These are phyloP conservation scores for Stemphylium lycopersici DNA, from an alignment of 2,329 filamentous ascomycete genomes.

Conservation along the genomic window DNA sequence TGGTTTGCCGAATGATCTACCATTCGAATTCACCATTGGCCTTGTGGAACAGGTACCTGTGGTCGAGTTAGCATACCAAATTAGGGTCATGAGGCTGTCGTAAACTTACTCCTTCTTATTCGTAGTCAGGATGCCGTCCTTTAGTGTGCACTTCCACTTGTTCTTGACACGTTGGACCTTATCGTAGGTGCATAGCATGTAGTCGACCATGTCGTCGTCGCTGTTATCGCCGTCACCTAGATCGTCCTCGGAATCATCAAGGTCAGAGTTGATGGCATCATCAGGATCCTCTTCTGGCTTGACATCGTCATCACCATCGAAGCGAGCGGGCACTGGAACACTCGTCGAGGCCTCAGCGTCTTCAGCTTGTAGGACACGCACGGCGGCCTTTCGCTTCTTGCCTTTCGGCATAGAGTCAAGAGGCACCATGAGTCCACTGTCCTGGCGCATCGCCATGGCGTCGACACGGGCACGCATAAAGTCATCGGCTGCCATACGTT, in stretches of 20 bases:
- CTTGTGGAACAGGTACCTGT: conserved; percentile 92
- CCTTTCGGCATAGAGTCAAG: conserved; percentile 62
- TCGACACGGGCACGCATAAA: conserved; percentile 73
- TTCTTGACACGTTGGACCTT: conserved; percentile 99
- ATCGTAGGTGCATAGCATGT: conserved; percentile 99
- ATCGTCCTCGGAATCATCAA: conserved; percentile 92
- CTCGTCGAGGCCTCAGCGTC: conserved; percentile 43
- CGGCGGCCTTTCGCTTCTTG: conserved; percentile 50
- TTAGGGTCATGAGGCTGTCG: neutral
- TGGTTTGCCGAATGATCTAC: conserved; percentile 58
- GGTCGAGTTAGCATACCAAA: conserved; percentile 12
- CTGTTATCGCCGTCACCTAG: conserved; percentile 82
- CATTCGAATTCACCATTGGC: conserved; percentile 97
- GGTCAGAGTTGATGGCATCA: conserved; percentile 97
- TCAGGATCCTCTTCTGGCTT: conserved; percentile 69
- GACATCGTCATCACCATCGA: conserved; percentile 66
- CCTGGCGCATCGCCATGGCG: conserved; percentile 69
- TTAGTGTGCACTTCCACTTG: conserved; percentile 94
- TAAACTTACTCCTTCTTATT: conserved; percentile 82
- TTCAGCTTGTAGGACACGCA: conserved; percentile 61
- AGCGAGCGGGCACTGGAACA: conserved; percentile 47
- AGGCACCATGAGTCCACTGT: conserved; percentile 78
- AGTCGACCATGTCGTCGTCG: conserved; percentile 81
- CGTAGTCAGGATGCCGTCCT: conserved; percentile 92
- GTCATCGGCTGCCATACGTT: conserved; percentile 65